Evolutionary conservation across 768 basidiomycete genomes (phyloP).

Genomic region (Tubosaeta sp.): DNA sequence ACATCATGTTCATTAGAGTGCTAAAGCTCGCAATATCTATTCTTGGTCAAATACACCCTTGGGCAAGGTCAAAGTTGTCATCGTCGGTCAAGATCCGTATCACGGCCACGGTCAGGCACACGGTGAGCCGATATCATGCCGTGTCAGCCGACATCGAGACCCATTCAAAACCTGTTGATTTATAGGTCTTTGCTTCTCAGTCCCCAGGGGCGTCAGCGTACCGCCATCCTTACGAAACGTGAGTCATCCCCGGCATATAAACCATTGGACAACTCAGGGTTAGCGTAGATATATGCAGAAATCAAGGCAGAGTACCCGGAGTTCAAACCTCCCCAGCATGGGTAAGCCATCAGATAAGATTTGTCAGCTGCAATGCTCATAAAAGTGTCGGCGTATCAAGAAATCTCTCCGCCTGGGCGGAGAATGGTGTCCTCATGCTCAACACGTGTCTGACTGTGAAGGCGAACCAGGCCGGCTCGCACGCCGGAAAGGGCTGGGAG

Average conservation of each 20-base stretch:
- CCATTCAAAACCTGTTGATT: background rate
- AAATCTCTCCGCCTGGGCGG: slow-evolving; percentile 76
- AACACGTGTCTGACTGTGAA: slow-evolving; percentile 92
- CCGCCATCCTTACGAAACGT: slow-evolving; percentile 87
- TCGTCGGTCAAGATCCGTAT: slow-evolving; percentile 90
- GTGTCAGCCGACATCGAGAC: slow-evolving; percentile 9
- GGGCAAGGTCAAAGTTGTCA: slow-evolving; percentile 81
- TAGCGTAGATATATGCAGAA: slow-evolving; percentile 76
- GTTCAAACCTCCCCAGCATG: slow-evolving; percentile 77
- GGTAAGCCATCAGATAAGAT: slow-evolving; percentile 47
- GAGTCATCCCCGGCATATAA: slow-evolving; percentile 22
- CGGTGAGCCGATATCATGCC: slow-evolving; percentile 42
- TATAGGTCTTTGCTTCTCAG: slow-evolving; percentile 84
- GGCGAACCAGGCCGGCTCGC: slow-evolving; percentile 71
- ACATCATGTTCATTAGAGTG: slow-evolving; percentile 13
- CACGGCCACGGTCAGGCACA: slow-evolving; percentile 80
- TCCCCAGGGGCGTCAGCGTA: slow-evolving; percentile 66
- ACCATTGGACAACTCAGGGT: slow-evolving; percentile 9
- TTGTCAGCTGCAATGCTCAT: slow-evolving; percentile 4
- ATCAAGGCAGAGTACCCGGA: slow-evolving; percentile 77
- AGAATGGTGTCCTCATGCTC: slow-evolving; percentile 83
- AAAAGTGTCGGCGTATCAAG: slow-evolving; percentile 35
- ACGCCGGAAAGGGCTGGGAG: slow-evolving; percentile 88
- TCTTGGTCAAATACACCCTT: slow-evolving; percentile 89
- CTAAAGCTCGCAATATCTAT: slow-evolving; percentile 76